phyloP scores from a whole-genome alignment of 768 basidiomycete genomes.

The Hericium erinaceus region DNA sequence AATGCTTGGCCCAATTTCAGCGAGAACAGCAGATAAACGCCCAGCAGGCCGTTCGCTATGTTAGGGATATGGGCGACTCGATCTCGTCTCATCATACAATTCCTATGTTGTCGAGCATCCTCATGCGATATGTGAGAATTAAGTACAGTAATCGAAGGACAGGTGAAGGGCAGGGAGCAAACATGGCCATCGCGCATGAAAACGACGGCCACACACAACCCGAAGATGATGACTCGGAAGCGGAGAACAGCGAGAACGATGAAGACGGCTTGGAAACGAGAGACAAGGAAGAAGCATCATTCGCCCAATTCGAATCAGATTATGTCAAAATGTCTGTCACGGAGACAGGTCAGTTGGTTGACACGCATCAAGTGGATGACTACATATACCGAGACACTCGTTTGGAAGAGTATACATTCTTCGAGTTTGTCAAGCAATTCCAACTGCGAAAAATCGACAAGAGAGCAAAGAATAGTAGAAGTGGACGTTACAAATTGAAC shows the following conservation, averaged over 20 bases:
- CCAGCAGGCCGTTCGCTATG: slow-evolving; percentile 25
- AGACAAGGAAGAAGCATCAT: slow-evolving; percentile 8
- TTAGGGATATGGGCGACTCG: slow-evolving; percentile 17
- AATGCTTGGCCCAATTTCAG: slow-evolving; percentile 22
- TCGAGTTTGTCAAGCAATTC: slow-evolving; percentile 17
- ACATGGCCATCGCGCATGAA: too few species aligned
- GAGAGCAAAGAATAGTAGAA: background rate
- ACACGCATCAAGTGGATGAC: slow-evolving; percentile 18
- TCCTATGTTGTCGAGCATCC: slow-evolving; percentile 17
- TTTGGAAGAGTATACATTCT: slow-evolving; percentile 18
- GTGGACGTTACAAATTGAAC: background rate
- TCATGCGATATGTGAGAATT: slow-evolving; percentile 6
- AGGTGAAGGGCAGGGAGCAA: too few species aligned
- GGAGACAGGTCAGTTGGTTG: too few species aligned
- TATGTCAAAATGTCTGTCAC: too few species aligned
- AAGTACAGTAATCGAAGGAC: background rate
- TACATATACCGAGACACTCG: slow-evolving; percentile 15
- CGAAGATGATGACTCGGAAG: too few species aligned
- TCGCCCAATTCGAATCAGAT: too few species aligned
- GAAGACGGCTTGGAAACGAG: background rate
- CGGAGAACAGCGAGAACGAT: background rate
- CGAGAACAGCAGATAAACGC: slow-evolving; percentile 25
- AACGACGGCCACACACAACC: too few species aligned
- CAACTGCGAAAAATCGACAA: background rate
- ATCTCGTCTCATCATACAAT: slow-evolving; percentile 21